These are phyloP conservation scores for Dimargaris cristalligena DNA, from an alignment of 192 early-diverging fungal species.

Conservation along the genomic window DNA sequence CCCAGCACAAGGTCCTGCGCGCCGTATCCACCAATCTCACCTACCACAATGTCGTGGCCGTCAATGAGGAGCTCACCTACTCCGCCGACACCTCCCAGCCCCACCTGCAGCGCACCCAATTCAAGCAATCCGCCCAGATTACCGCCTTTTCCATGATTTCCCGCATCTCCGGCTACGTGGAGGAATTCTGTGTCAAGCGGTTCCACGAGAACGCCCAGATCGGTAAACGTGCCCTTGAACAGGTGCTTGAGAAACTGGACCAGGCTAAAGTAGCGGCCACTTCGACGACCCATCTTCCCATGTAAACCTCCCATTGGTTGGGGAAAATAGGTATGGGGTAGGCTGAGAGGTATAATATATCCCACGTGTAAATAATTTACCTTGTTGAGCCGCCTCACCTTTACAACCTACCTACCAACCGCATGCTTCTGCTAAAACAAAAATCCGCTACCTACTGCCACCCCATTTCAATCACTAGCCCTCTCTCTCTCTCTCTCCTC, in stretches of 20 bases:
- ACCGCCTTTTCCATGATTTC: slow-evolving; percentile 54
- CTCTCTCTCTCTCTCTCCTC: too few species aligned
- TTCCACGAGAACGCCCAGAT: slow-evolving; percentile 81
- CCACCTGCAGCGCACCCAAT: slow-evolving; percentile 34
- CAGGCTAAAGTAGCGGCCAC: neutral
- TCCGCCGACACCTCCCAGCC: slow-evolving; percentile 37
- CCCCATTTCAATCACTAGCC: too few species aligned
- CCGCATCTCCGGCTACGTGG: slow-evolving; percentile 52
- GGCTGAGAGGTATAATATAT: too few species aligned
- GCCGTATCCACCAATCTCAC: slow-evolving; percentile 76
- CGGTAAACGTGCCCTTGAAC: slow-evolving; percentile 70
- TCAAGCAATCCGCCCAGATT: slow-evolving; percentile 71
- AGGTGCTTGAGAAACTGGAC: slow-evolving; percentile 50
- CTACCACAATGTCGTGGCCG: slow-evolving; percentile 63
- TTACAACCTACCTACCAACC: too few species aligned
- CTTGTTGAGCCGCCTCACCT: too few species aligned
- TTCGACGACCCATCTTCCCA: too few species aligned
- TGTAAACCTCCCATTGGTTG: too few species aligned
- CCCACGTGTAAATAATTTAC: too few species aligned
- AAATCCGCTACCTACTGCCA: too few species aligned
- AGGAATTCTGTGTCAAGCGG: slow-evolving; percentile 65
- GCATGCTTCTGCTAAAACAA: too few species aligned
- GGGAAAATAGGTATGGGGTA: too few species aligned
- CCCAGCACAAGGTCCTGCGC: slow-evolving; percentile 43
- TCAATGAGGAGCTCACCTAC: slow-evolving; percentile 77